These are phyloP conservation scores for Gracilaria caudata DNA, from an alignment of 23 red algal species.

Conservation along the genomic window DNA sequence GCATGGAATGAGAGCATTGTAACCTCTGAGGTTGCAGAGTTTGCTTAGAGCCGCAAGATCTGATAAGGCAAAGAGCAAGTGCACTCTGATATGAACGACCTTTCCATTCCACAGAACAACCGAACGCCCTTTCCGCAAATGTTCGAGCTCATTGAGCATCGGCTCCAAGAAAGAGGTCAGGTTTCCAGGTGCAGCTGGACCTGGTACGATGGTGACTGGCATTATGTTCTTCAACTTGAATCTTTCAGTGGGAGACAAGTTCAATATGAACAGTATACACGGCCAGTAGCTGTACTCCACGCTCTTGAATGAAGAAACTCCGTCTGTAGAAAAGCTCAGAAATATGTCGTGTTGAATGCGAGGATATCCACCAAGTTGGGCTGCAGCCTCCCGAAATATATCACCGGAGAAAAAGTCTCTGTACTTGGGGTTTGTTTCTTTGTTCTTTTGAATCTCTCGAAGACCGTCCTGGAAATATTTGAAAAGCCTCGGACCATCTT, in stretches of 20 bases:
- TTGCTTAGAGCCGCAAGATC: constrained; percentile 7
- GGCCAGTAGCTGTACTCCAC: constrained; percentile 21
- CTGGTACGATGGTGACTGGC: not conserved
- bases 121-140: not conserved
- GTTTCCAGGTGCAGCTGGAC: not conserved
- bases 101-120: not conserved
- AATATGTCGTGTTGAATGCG: not conserved
- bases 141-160: not conserved
- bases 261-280: not conserved
- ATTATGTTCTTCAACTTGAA: constrained; percentile 1
- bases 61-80: not conserved
- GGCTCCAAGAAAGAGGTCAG: not conserved
- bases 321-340: constrained; percentile 5
- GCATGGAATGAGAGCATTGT: constrained; percentile 23
- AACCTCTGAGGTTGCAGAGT: not conserved
- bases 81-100: not conserved
- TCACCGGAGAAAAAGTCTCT: constrained; percentile 5
- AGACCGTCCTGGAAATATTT: not conserved
- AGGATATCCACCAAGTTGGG: not conserved
- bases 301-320: constrained; percentile 9
- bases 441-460: not conserved
- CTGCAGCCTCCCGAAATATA: not conserved
- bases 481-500: not conserved
- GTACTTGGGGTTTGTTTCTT: not conserved
- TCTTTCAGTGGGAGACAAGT: not conserved